Conservation (phyloP, 2,329 filamentous ascomycete species). For the Dactylonectria estremocensis region DNA sequence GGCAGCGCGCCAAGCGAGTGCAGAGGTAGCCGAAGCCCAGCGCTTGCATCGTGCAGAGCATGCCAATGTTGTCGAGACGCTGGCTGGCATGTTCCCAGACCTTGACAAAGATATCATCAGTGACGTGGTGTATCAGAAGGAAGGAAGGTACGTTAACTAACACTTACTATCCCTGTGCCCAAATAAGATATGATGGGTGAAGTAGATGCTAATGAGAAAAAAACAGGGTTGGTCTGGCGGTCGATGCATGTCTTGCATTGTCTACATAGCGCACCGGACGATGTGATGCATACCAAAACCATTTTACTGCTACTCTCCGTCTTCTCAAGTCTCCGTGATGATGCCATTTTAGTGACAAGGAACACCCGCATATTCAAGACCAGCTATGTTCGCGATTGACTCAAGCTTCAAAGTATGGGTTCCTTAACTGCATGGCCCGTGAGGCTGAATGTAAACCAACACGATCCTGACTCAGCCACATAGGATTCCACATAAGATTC, state of each 20-base stretch:
- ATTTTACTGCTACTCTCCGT: slow-evolving; percentile 8
- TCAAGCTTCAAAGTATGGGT: neutral
- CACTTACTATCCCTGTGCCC: neutral
- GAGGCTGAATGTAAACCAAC: neutral
- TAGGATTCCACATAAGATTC: no score
- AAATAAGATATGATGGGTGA: neutral
- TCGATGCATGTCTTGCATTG: slow-evolving; percentile 86
- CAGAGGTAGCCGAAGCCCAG: slow-evolving; percentile 89
- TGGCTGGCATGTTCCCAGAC: slow-evolving; percentile 97
- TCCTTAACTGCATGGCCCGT: neutral
- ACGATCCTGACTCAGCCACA: neutral
- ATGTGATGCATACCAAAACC: slow-evolving; percentile 22
- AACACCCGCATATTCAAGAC: no score
- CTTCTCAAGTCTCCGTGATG: neutral
- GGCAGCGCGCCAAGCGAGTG: slow-evolving; percentile 90
- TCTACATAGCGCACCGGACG: slow-evolving; percentile 56
- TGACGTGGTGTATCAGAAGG: slow-evolving; percentile 95
- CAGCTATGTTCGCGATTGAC: neutral
- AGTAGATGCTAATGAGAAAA: slow-evolving; percentile 35
- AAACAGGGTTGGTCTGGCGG: slow-evolving; percentile 83
- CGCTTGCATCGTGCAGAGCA: slow-evolving; percentile 89
- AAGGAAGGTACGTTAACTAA: slow-evolving; percentile 80
- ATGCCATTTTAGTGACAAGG: neutral
- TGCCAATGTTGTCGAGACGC: slow-evolving; percentile 90
- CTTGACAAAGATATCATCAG: slow-evolving; percentile 95